Conservation (phyloP, 169 alveolate species). For the Eimeria necatrix region DNA sequence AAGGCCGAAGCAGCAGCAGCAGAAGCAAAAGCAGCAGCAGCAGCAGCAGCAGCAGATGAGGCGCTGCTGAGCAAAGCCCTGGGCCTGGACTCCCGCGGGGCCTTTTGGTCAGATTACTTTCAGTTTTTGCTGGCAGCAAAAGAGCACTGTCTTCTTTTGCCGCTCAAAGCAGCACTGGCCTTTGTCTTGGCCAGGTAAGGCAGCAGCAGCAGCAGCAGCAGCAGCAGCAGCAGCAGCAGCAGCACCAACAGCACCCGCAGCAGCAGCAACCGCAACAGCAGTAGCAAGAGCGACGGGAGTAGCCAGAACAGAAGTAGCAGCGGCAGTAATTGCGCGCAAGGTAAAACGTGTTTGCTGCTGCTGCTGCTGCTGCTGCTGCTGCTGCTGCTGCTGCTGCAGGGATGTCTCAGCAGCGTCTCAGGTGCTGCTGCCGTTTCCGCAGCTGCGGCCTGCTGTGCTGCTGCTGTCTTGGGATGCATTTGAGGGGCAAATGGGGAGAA, state of each 20-base stretch:
- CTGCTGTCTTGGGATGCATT: constrained; percentile 78
- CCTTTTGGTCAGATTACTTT: constrained; percentile 14
- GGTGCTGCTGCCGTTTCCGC: constrained; percentile 80
- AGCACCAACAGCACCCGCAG: not conserved
- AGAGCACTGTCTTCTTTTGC: constrained; percentile 70
- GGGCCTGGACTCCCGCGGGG: not conserved
- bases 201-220: constrained; percentile 60
- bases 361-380: constrained; percentile 2
- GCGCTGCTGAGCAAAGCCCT: not conserved
- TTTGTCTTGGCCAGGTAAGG: constrained; percentile 24
- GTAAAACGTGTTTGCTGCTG: not conserved
- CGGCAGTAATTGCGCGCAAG: not conserved
- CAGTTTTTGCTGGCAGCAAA: constrained; percentile 13
- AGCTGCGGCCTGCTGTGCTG: constrained; percentile 71
- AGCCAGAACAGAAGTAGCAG: not conserved
- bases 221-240: constrained; percentile 50
- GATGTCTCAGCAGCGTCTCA: constrained; percentile 67
- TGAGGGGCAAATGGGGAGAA: constrained; percentile 67
- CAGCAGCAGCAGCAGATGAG: constrained; percentile 65
- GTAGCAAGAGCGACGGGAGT: too few species aligned
- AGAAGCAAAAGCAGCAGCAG: constrained; percentile 35
- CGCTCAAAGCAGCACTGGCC: constrained; percentile 61
- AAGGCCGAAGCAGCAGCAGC: not conserved
- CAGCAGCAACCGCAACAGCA: constrained; percentile 32
- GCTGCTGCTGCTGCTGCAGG: constrained; percentile 46